Base-by-base conservation (phyloP, 2,329 filamentous ascomycete genomes). In the Aspergillus fumigatus region DNA sequence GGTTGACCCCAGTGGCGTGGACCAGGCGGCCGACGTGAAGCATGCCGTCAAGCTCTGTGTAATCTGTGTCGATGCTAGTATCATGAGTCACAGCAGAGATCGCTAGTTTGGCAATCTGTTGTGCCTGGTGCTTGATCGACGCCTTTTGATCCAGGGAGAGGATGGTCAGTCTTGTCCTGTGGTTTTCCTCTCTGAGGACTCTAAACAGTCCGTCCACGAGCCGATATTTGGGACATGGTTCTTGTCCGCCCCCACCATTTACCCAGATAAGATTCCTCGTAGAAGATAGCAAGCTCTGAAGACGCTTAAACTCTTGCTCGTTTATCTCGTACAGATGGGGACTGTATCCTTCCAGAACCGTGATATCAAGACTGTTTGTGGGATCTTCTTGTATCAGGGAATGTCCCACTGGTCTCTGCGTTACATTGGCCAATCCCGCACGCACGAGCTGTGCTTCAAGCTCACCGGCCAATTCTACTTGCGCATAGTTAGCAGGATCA, bases 141-240 rank as follows among this genome's bases (percentile, higher is more conserved):
- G 21, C 23, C 8, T 9, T 45, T 10, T 19, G n/a, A 7, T 59
- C 57, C 10, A 59, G 45, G 5, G 51, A 52, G 8, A 59, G 26
- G 6, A 40, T 57, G 2, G 51, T 52, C 8, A 57, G 43, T 14
- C 49, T 54, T 3, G 48, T 47, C 9, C 41, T 27, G 41, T 51
- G 35, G 17, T 57, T 41, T 27, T 60, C 58, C n/a, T 50, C 50
- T n/a, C 45, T 35, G 2, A 58, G 29, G 9, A 51, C 55, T 14
- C 58, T 51, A 4, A 60, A 60, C 7, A 60, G 55, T 17, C 58
- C 58, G 26, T 60, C 58, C 3, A 55, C 29, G 21, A 60, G 50
- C 40, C 58, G 45, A 38, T 38, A 60, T 14, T 58, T 51, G 1
- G 58, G 52, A 17, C 43, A 21, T 11, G 58, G 56, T 17, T 55